A percentile compares a stretch with the other conserved stretches of the same genome.
phyloP scores from a whole-genome alignment of 1,284 basidiomycete species.

The Heterobasidion occidentale region DNA sequence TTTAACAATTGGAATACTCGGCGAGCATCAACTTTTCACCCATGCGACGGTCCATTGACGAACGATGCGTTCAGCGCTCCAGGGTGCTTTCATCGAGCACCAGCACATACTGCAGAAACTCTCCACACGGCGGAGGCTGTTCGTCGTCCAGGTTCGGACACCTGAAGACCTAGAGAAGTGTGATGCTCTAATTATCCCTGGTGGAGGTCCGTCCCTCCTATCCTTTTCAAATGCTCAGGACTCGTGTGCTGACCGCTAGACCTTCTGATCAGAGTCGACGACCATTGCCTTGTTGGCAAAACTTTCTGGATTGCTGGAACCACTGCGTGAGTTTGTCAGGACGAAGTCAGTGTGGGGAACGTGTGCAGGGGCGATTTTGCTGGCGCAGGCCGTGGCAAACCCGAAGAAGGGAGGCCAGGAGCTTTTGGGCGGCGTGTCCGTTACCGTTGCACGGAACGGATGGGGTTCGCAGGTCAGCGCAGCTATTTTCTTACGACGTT shows the following conservation, averaged over 20 bases:
- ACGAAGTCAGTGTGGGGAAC: constrained; percentile 89
- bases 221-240: neutral
- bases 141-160: constrained; percentile 66
- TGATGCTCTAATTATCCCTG: constrained; percentile 87
- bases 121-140: constrained; percentile 34
- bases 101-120: constrained; percentile 60
- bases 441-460: constrained; percentile 85
- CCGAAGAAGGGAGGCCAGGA: constrained; percentile 87
- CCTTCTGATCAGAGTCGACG: constrained; percentile 64
- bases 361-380: constrained; percentile 93
- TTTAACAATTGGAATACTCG: constrained; percentile 27
- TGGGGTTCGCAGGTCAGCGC: constrained; percentile 70
- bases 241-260: neutral
- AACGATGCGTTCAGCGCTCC: constrained; percentile 53
- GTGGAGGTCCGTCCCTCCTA: constrained; percentile 52
- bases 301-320: constrained; percentile 73
- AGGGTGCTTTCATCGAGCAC: constrained; percentile 94
- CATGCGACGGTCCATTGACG: neutral
- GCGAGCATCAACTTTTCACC: constrained; percentile 12
- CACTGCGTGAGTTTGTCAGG: constrained; percentile 63
- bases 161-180: constrained; percentile 70
- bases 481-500: neutral
- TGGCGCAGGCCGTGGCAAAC: constrained; percentile 67
- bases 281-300: constrained; percentile 85
- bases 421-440: constrained; percentile 75